Conservation (phyloP, 345 rosid genomes). For the Brassica napus region Da-Ae NC_063446.1:14400501-14401000, state of each 20-base stretch:
- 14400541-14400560: constrained; percentile 94
- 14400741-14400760: constrained; percentile 82
- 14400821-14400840: constrained; percentile 77
- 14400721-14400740: constrained; percentile 36
- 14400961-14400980: constrained; percentile 77
- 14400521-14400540: constrained; percentile 89
- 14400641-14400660: constrained; percentile 12
- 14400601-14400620: constrained; percentile 93
- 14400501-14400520: constrained; percentile 56
- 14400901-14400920: constrained; percentile 92
- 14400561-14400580: constrained; percentile 94
- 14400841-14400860: constrained; percentile 85
- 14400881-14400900: constrained; percentile 73
- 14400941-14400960: constrained; percentile 89
- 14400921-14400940: constrained; percentile 90
- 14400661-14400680: not conserved
- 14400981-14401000: constrained; percentile 48
- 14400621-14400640: constrained; percentile 89
- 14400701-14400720: not conserved
- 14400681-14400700: constrained; percentile 19
- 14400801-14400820: constrained; percentile 94
- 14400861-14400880: constrained; percentile 98
- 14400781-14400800: constrained; percentile 86
- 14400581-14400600: constrained; percentile 81
- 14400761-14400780: constrained; percentile 94